Conservation (phyloP, 1,284 basidiomycete genomes). For the Ustilago cynodontis region DNA sequence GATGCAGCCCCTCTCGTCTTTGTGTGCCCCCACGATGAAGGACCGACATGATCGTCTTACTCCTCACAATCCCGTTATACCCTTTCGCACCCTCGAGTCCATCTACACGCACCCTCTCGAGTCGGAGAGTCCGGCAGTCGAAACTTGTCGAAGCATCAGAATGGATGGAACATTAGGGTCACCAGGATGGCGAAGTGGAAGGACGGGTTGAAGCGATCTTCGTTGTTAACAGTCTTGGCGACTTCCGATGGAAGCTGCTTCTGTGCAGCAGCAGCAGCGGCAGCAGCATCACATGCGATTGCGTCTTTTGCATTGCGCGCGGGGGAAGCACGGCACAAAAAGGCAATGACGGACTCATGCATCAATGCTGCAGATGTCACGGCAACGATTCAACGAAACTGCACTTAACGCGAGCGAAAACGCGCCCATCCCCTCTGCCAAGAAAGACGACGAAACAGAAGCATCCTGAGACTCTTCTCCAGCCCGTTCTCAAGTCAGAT, state of each 20-base stretch:
- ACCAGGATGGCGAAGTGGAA: not conserved
- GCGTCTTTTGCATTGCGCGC: conserved; percentile 1
- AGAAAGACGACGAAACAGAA: not conserved
- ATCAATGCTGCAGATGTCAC: conserved; percentile 1
- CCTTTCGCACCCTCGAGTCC: no score
- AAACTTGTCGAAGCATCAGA: no score
- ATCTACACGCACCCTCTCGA: no score
- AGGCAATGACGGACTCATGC: not conserved
- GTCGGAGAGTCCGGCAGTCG: no score
- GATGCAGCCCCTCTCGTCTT: not conserved
- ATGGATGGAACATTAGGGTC: not conserved
- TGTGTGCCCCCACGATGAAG: no score
- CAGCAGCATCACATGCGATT: not conserved
- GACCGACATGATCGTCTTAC: no score
- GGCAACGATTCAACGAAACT: not conserved
- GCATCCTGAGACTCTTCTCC: not conserved
- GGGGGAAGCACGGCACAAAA: not conserved
- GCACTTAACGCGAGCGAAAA: not conserved
- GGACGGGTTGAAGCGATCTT: not conserved
- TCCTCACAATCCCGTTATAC: no score
- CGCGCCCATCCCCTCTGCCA: not conserved
- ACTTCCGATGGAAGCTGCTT: not conserved
- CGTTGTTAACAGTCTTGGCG: not conserved
- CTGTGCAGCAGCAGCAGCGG: no score
- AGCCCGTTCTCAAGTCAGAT: not conserved